Evolutionary conservation across 2,329 filamentous ascomycete species (phyloP), one percentile per base, ranked within the genome.

Genomic region (Aspergillus pseudoterreus): DNA sequence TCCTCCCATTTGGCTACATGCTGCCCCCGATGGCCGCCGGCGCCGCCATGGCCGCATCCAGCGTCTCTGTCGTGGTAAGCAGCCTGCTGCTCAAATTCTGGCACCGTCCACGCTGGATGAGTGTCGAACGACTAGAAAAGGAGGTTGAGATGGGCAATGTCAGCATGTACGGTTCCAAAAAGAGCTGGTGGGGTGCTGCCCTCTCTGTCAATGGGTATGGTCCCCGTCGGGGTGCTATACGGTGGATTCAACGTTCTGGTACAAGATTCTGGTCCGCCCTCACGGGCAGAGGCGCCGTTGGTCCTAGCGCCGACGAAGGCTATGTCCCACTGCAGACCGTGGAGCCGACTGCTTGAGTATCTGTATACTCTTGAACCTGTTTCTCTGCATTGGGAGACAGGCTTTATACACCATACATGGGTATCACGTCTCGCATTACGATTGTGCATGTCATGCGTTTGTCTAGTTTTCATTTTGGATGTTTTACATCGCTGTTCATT

Each of bases 11-110:
- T 59, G 94, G 88, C 54, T 86, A 91, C 63, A 75, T 76, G 65
- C 78, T 97, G 58, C 94, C 95, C 60, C 92, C 94, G 21, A 92
- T 97, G 86, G 91, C 92, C 45, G 94, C 94, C 1, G 92, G 91
- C 17, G 90, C 89, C 3, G 94, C 94, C 45, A 97, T 99, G 92
- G 92, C 92, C 1, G 84, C 82, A 58, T 94, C 88, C 52, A 92
- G 87, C 59, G 90, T 99, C 43, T 94, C 87, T 53, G 94, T 99
- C 4, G 92, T 97, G 0, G 78, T 86, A 4, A 92, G 86, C 69
- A 90, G 86, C 60, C 75, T 99, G 50, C 78, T 95, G 36, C 78
- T 99, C 55, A 95, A 90, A 68, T 85, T 90, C 68, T 97, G 92
- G 92, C 82, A 78, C 56, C 78, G 92, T 14, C 94, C 94, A 0